phyloP scores from a whole-genome alignment of 1,284 basidiomycete genomes.

The Leccinum pachyderme region DNA sequence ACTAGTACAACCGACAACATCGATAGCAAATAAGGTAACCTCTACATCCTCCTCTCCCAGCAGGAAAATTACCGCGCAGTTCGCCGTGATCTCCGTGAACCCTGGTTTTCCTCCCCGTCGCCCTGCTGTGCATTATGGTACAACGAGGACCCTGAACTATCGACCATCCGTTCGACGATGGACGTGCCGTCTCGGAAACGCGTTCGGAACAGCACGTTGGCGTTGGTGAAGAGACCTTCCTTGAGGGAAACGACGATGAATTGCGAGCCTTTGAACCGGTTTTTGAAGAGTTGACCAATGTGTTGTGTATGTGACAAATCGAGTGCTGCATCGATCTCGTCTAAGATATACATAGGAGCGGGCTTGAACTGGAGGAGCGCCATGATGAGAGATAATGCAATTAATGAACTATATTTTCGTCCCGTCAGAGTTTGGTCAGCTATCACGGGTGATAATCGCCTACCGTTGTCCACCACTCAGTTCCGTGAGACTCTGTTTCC shows the following conservation, averaged over 20 bases:
- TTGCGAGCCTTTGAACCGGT: conserved; percentile 96
- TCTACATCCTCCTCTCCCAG: not conserved
- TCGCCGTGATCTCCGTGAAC: conserved; percentile 26
- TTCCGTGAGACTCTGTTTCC: conserved; percentile 98
- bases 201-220: conserved; percentile 94
- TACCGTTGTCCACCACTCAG: conserved; percentile 96
- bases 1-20: conserved; percentile 16
- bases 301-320: conserved; percentile 97
- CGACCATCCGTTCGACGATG: conserved; percentile 78
- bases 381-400: conserved; percentile 97
- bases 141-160: conserved; percentile 51
- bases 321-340: conserved; percentile 97
- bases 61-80: conserved; percentile 2
- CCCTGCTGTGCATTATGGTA: conserved; percentile 28
- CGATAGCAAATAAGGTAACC: conserved; percentile 2
- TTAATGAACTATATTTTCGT: conserved; percentile 69
- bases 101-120: conserved; percentile 19
- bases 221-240: conserved; percentile 97
- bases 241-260: conserved; percentile 98
- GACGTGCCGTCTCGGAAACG: conserved; percentile 91
- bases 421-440: not conserved
- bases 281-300: conserved; percentile 94
- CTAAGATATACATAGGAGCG: conserved; percentile 99
- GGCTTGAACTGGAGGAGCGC: conserved; percentile 97
- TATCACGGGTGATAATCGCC: conserved; percentile 21